phyloP scores from a whole-genome alignment of 1,284 basidiomycete species.

The Leccinum huronense region DNA sequence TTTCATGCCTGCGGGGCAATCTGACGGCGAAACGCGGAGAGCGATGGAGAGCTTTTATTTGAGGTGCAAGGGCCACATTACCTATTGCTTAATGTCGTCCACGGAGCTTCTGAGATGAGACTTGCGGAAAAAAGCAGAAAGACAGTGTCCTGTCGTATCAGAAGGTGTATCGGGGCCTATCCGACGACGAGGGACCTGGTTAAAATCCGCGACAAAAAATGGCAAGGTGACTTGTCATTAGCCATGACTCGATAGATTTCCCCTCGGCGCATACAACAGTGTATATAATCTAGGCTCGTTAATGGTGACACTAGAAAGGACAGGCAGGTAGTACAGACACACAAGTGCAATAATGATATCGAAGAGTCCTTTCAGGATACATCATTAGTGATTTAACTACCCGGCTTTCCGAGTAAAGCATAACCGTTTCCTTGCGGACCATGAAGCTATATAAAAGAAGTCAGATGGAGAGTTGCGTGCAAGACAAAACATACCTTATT shows the following conservation, averaged over 20 bases:
- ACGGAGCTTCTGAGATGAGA: constrained; percentile 12
- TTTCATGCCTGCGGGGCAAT: constrained; percentile 15
- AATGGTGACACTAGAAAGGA: constrained; percentile 13
- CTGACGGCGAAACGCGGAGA: constrained; percentile 15
- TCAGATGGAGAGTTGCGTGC: constrained; percentile 7
- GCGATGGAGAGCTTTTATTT: constrained; percentile 22
- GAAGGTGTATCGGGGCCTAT: constrained; percentile 13
- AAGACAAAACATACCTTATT: constrained; percentile 54
- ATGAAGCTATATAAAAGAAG: constrained; percentile 46
- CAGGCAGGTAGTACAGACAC: constrained; percentile 27
- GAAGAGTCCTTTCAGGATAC: constrained; percentile 14
- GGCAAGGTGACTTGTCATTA: neutral
- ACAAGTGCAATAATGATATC: constrained; percentile 28
- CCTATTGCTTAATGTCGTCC: constrained; percentile 25
- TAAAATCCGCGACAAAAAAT: neutral
- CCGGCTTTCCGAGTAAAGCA: constrained; percentile 64
- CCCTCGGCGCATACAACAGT: constrained; percentile 12
- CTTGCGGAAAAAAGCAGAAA: constrained; percentile 13
- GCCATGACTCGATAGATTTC: neutral
- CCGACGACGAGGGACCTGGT: constrained; percentile 14
- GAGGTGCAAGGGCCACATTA: constrained; percentile 19
- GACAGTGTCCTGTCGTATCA: constrained; percentile 17
- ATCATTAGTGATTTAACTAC: constrained; percentile 2
- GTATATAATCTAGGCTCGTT: constrained; percentile 15
- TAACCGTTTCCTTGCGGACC: constrained; percentile 74